Conservation (phyloP, 495 filamentous ascomycete genomes). For the Sporormia fimetaria region DNA sequence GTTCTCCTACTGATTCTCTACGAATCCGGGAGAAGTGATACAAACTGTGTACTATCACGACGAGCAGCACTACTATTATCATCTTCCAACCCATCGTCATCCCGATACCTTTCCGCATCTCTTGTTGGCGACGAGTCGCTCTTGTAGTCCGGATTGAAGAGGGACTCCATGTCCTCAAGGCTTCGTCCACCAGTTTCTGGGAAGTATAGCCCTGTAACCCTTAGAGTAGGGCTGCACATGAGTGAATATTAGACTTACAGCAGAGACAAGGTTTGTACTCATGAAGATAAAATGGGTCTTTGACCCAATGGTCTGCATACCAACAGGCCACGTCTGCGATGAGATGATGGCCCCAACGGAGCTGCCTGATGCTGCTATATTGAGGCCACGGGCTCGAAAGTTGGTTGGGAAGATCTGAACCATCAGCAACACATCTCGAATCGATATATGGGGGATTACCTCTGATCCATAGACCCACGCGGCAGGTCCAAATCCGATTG, state of each 20-base stretch:
- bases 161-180: constrained; percentile 22
- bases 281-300: constrained; percentile 51
- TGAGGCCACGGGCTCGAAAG: constrained; percentile 41
- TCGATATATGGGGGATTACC: constrained; percentile 25
- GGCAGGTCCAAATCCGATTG: constrained; percentile 45
- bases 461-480: constrained; percentile 50
- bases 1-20: no score
- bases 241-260: no score
- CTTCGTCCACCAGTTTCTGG: constrained; percentile 19
- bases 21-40: no score
- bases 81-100: constrained; percentile 11
- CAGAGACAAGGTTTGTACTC: constrained; percentile 40
- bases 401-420: constrained; percentile 42
- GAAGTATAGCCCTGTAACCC: constrained; percentile 10
- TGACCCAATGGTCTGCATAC: constrained; percentile 41
- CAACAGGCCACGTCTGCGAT: constrained; percentile 43
- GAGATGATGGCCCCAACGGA: constrained; percentile 42
- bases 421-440: constrained; percentile 2
- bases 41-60: no score
- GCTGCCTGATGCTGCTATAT: constrained; percentile 40
- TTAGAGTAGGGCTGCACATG: constrained; percentile 22
- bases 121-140: background rate
- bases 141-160: constrained; percentile 13
- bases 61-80: background rate
- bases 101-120: constrained; percentile 1